Evolutionary conservation across 1,284 basidiomycete species (phyloP), one percentile per base, ranked within the genome.

Genomic region (Rhodofomes roseus): DNA sequence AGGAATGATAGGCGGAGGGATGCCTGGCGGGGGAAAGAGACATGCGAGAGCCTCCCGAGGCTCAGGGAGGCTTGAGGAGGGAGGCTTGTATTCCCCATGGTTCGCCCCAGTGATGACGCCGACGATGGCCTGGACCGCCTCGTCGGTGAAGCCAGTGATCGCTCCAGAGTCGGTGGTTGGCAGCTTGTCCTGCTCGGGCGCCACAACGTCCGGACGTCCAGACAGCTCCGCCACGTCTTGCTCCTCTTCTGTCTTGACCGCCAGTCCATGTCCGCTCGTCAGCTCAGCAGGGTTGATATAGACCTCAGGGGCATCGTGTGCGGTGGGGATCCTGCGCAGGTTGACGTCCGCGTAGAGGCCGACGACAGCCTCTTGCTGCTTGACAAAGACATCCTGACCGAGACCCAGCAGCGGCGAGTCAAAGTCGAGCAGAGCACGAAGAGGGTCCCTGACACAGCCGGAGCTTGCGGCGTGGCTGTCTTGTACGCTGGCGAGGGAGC

Each of bases 271-370:
- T 20, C 57, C 39, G 36, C 71, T 64, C 63, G 79, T 74, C 46
- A 81, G 74, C 55, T 82, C 79, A 36, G 77, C 70, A 37, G 83
- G 83, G 63, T 84, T 78, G 57, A 85, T 72, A 36, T 78, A 63
- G 4, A 63, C 70, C 9, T 61, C 57, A 55, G 68, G 43, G 57
- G 55, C 22, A 6, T 55, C 58, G 34, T 71, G 69, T 55, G 66
- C 66, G 16, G 66, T 58, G 48, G 71, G 66, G 2, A 62, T 57
- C 23, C 73, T 68, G 56, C 74, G 77, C 75, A 80, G 76, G 55
- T 79, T 81, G 39, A 79, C 70, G 62, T 82, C 81, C 25, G 72
- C 74, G n/a, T 79, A 72, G 2, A 79, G 70, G 18, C 77, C 74
- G 20, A 75, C 60, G 6, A 73, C 29, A 39, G 71, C 63, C 11